Base-by-base conservation (phyloP, 345 rosid genomes). In the Mercurialis annua region DNA sequence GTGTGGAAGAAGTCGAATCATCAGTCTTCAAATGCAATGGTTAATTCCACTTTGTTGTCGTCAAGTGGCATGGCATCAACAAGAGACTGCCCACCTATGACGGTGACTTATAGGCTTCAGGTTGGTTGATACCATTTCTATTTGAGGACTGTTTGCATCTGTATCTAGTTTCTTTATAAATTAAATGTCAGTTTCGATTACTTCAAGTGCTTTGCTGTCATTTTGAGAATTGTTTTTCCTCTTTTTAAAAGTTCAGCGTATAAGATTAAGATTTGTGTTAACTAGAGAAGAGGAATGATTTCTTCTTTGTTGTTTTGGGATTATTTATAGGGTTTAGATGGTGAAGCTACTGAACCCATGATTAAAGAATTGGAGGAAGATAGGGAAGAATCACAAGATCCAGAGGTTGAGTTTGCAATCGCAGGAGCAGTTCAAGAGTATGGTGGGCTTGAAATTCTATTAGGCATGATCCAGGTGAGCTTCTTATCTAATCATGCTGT, bases 271-370 rank as follows among this genome's bases (percentile, higher is more conserved):
- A 38, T 48, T 12, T 68, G 10, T 33, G 30, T 48, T 33, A 8
- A 31, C 52, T 30, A 27, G 38, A 58, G 62, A 61, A 33, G 69
- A 27, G 61, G 49, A 20, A 8, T 48, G 31, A 43, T 7, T n/a
- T 58, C 14, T 0, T 27, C 8, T n/a, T 10, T 38, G n/a, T 61
- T 44, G 6, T 50, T 31, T 17, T 64, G 55, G 38, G 29, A 49
- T 31, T 5, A 60, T 73, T 72, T 44, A 59, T 82, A 91, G 99
- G 99, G 99, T 50, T 80, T 91, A 62, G 99, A 94, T 80, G 99
- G 99, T 74, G 99, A 94, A 87, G 99, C 98, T 62, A 94, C 99
- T 47, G 99, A 94, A 64, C 99, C 98, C 66, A 94, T 94, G 99
- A 91, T 94, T 67, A 91, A 94, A 85, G 96, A 94, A 74, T 73